Evolutionary conservation across 257 asterid species (phyloP).

Genomic region (Solanum lycopersicoides): DNA sequence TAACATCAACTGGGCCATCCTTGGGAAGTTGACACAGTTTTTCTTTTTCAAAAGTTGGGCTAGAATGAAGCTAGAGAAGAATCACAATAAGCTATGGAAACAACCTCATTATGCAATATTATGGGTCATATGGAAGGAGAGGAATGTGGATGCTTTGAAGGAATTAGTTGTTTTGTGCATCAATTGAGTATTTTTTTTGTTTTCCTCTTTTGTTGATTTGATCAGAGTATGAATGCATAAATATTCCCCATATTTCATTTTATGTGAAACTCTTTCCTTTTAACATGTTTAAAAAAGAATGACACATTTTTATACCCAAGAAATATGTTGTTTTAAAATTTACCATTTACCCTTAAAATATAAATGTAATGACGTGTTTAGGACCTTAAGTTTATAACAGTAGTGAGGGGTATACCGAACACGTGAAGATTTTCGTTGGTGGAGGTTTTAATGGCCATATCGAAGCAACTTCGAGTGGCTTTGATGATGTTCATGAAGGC

Average conservation of each 20-base stretch:
- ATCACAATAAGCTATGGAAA: not conserved
- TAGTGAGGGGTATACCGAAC: not conserved
- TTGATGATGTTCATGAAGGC: not conserved
- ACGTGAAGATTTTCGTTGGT: not conserved
- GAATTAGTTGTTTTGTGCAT: not conserved
- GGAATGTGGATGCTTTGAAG: not conserved
- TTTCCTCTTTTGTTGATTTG: not conserved
- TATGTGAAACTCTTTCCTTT: not conserved
- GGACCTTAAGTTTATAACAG: not conserved
- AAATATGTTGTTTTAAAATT: not conserved
- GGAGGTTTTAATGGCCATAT: not conserved
- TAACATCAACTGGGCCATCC: not conserved
- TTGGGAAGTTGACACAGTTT: not conserved
- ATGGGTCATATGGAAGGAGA: not conserved
- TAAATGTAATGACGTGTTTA: not conserved
- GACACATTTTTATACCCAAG: not conserved
- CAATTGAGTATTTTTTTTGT: not conserved
- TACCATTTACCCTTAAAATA: not conserved
- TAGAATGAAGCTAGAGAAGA: not conserved
- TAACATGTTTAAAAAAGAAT: not conserved
- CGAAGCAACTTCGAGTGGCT: not conserved
- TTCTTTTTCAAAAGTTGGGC: not conserved
- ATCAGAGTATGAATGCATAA: not conserved
- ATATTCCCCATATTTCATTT: not conserved
- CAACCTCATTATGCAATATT: not conserved